Base-by-base conservation (phyloP, 1,284 basidiomycete species). In the Sparassis latifolia region DNA sequence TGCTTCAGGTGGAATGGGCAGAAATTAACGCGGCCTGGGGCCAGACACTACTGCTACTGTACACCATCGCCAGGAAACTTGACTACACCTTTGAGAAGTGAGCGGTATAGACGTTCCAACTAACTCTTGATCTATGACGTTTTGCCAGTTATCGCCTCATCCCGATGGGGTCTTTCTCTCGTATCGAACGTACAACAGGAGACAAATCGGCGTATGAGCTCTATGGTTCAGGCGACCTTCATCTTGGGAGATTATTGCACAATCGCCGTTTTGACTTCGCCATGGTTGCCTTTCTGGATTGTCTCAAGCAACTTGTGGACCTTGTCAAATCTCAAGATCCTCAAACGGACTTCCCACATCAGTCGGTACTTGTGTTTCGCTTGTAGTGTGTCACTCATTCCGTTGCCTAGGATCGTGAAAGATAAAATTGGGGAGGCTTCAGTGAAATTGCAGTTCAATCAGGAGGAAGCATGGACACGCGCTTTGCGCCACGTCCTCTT, bases 21-120 rank as follows among this genome's bases (percentile, higher is more conserved):
- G 97, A 99, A 70, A 95, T 99, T 67, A 99, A 99, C 64, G 97
- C 97, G 4, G 97, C 97, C 2, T 97, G 96, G 93, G 97, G 97
- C 0, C 90, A 98, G 63, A 92, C 93, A 0, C 76, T 96, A n/a
- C 73, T 99, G 27, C 76, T 98, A 48, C 73, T 99, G 10, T 90
- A 95, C 60, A 93, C 93, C 3, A 81, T 99, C 47, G 91, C 92
- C 3, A 78, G 87, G 51, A 96, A 95, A 66, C 79, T 97, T 6
- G 92, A 91, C 50, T 92, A 84, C 65, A 82, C 81, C 1, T 95
- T 97, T 60, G 85, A 90, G 61, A 83, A 82, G 92, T 93, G 67
- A 58, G 78, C 68, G 51, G 45, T 37, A 35, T 43, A 31, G 29
- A 12, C 37, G 27, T 20, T 47, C n/a, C 10, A 31, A n/a, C 10